Percentiles rank a stretch among this genome's conserved stretches.
Conservation (phyloP, 2,329 filamentous ascomycete genomes). For the Aschersonia sp. region DNA sequence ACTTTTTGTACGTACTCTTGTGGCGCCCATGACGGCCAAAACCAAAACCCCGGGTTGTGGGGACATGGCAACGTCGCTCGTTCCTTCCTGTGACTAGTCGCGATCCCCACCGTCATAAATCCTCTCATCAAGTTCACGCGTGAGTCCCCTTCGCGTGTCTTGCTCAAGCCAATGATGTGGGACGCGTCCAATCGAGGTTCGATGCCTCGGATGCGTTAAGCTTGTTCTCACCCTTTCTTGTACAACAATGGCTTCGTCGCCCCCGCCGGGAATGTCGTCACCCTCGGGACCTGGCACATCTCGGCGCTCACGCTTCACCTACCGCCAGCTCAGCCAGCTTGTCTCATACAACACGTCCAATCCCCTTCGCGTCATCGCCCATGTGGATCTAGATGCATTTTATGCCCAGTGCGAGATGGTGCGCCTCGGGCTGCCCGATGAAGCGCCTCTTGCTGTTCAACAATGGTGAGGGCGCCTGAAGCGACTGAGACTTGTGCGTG, state of each 20-base stretch:
- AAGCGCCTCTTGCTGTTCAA: constrained; percentile 78
- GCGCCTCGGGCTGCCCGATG: constrained; percentile 57
- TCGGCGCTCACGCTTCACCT: constrained; percentile 62
- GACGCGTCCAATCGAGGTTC: no score
- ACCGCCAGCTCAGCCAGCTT: constrained; percentile 67
- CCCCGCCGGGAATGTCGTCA: constrained; percentile 11
- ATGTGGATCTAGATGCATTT: constrained; percentile 94
- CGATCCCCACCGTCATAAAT: background rate
- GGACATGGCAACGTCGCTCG: no score
- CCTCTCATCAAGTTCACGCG: background rate
- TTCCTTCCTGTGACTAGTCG: background rate
- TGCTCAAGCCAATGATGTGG: no score
- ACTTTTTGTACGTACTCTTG: no score
- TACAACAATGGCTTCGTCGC: constrained; percentile 1
- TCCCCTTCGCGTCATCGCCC: constrained; percentile 75
- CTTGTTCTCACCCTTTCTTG: background rate
- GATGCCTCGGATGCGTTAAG: background rate
- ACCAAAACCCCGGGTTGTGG: no score
- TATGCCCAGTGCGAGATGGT: constrained; percentile 96
- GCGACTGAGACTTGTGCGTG: background rate
- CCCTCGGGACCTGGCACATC: constrained; percentile 10
- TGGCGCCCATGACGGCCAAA: no score
- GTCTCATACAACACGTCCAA: constrained; percentile 55
- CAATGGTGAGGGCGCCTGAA: constrained; percentile 51
- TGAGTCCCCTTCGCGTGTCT: no score